Evolutionary conservation across 306 rosid species (phyloP).

Genomic region (Coriaria nepalensis): DNA sequence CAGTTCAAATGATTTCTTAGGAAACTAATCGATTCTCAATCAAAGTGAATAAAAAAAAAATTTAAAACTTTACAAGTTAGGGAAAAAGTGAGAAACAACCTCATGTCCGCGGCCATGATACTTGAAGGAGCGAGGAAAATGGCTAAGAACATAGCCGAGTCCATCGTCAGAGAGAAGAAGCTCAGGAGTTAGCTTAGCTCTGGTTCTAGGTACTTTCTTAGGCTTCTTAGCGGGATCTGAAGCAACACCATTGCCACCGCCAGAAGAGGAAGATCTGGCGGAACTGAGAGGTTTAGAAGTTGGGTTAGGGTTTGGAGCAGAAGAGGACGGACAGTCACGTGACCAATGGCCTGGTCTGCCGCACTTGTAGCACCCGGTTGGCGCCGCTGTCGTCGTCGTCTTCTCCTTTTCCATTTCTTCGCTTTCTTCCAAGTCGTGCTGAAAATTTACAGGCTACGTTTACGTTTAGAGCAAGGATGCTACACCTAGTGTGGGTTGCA

Average conservation of each 20-base stretch:
- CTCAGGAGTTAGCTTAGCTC: constrained; percentile 81
- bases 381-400: constrained; percentile 21
- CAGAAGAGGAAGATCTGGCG: constrained; percentile 17
- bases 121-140: constrained; percentile 72
- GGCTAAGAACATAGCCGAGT: constrained; percentile 86
- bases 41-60: background rate
- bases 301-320: constrained; percentile 21
- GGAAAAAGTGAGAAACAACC: constrained; percentile 23
- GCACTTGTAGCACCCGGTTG: constrained; percentile 95
- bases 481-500: too few species aligned
- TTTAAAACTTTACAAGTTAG: background rate
- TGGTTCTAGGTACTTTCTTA: constrained; percentile 44
- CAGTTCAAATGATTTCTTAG: too few species aligned
- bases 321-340: constrained; percentile 65
- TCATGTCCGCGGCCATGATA: constrained; percentile 81
- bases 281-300: constrained; percentile 11
- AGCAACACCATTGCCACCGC: constrained; percentile 9
- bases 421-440: background rate
- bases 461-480: background rate
- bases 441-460: background rate
- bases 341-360: constrained; percentile 99
- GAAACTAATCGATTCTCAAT: background rate
- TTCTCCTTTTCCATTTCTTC: constrained; percentile 18
- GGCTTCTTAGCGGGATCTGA: constrained; percentile 27
- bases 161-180: constrained; percentile 84